Percentiles rank a stretch among this genome's conserved stretches.
These are phyloP conservation scores for Trametes cinnabarina DNA, from an alignment of 768 basidiomycete species.

Conservation along the genomic window DNA sequence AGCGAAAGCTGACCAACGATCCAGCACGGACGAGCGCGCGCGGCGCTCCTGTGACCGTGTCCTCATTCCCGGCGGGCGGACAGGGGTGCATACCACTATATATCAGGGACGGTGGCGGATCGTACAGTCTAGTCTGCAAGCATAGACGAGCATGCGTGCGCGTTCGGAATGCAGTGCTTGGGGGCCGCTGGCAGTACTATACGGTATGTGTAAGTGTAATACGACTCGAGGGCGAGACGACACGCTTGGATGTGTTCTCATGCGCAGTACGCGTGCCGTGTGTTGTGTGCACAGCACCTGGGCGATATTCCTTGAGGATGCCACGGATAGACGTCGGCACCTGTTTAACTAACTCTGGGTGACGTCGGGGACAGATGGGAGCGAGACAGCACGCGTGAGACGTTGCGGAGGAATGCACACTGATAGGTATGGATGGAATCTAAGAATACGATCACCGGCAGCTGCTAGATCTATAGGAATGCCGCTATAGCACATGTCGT, in stretches of 20 bases:
- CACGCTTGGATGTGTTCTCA: neutral
- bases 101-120: slow-evolving; percentile 5
- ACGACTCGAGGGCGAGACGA: neutral
- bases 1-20: slow-evolving; percentile 26
- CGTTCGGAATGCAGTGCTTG: no score
- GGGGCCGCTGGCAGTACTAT: neutral
- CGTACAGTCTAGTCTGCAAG: no score
- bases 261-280: neutral
- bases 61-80: neutral
- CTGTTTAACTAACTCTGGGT: neutral
- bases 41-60: neutral
- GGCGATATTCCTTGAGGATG: neutral
- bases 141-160: no score
- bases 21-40: no score
- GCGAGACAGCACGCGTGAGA: neutral
- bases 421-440: no score
- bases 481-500: neutral
- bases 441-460: no score
- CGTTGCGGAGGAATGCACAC: neutral
- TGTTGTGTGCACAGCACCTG: slow-evolving; percentile 2
- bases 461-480: neutral
- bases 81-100: slow-evolving; percentile 6
- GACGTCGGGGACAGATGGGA: slow-evolving; percentile 6
- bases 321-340: neutral
- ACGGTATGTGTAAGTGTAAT: slow-evolving; percentile 20